Evolutionary conservation across 345 rosid genomes (phyloP).

Genomic region (Erodium maritimum): DNA sequence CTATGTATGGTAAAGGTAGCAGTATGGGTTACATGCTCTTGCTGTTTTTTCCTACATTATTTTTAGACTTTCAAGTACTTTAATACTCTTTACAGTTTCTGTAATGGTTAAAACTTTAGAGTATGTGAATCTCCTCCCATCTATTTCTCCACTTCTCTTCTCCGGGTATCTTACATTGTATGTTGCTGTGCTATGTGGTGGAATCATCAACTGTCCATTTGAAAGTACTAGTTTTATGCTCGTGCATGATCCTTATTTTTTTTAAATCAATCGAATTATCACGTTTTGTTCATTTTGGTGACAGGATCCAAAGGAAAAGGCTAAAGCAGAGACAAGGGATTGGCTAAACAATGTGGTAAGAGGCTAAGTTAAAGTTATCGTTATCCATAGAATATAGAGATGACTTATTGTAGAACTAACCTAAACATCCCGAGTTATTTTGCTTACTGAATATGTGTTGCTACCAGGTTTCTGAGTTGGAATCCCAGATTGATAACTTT

Average conservation of each 20-base stretch:
- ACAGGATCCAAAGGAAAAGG: conserved; percentile 99
- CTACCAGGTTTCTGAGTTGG: conserved; percentile 83
- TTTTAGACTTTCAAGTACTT: neutral
- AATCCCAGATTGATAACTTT: conserved; percentile 85
- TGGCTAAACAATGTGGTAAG: conserved; percentile 98
- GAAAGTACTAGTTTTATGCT: neutral
- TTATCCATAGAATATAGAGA: neutral
- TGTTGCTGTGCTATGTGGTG: neutral
- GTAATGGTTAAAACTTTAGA: neutral
- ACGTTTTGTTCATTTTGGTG: conserved; percentile 6
- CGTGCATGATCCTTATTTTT: neutral
- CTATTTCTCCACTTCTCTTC: neutral
- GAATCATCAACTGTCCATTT: neutral
- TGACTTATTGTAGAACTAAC: neutral
- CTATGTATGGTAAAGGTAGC: neutral
- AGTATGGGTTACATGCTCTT: neutral
- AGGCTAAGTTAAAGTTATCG: conserved; percentile 6
- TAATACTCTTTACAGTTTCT: neutral
- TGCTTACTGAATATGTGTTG: conserved; percentile 3
- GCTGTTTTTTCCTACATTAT: neutral
- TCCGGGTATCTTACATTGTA: neutral
- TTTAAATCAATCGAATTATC: neutral
- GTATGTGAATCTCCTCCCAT: neutral
- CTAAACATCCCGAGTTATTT: too few species aligned
- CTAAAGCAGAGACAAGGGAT: conserved; percentile 95